A percentile compares a stretch with the other conserved stretches of the same genome.
phyloP scores from a whole-genome alignment of 2,329 filamentous ascomycete species.

The Fusarium transvaalense region DNA sequence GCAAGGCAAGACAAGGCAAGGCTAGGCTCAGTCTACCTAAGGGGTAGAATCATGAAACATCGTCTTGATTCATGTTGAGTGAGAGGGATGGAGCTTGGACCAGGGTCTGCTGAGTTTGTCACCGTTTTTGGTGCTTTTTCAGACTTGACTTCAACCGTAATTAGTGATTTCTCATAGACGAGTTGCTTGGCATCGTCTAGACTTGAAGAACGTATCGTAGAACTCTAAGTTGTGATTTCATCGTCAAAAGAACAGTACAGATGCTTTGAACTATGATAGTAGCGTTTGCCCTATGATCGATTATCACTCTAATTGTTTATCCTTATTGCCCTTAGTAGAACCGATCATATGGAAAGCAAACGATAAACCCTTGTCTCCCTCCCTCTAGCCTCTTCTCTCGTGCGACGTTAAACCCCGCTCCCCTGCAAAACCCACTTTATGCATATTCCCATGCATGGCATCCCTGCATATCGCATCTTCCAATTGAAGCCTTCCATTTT shows the following conservation, averaged over 20 bases:
- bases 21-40: no score
- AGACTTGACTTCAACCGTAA: not conserved
- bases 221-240: constrained; percentile 1
- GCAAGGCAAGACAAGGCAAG: no score
- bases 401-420: constrained; percentile 31
- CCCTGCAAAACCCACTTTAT: constrained; percentile 42
- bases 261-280: not conserved
- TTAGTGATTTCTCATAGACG: constrained; percentile 3
- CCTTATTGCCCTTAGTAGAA: constrained; percentile 3
- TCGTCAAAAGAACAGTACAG: constrained; percentile 3
- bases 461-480: constrained; percentile 22
- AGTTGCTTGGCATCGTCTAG: constrained; percentile 21
- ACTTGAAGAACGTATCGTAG: not conserved
- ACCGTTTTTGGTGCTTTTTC: constrained; percentile 2
- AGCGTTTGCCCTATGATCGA: no score
- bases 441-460: constrained; percentile 37
- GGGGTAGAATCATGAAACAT: constrained; percentile 33
- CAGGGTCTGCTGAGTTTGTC: not conserved
- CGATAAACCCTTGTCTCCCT: constrained; percentile 26
- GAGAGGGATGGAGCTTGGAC: constrained; percentile 40
- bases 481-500: constrained; percentile 2
- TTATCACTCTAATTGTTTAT: constrained; percentile 12
- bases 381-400: constrained; percentile 26
- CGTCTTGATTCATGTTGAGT: constrained; percentile 34
- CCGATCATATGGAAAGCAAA: constrained; percentile 11